A percentile compares a stretch with the other conserved stretches of the same genome.
These are phyloP conservation scores for Trichophyton verrucosum DNA, from an alignment of 2,329 filamentous ascomycete genomes.

Conservation along the genomic window DNA sequence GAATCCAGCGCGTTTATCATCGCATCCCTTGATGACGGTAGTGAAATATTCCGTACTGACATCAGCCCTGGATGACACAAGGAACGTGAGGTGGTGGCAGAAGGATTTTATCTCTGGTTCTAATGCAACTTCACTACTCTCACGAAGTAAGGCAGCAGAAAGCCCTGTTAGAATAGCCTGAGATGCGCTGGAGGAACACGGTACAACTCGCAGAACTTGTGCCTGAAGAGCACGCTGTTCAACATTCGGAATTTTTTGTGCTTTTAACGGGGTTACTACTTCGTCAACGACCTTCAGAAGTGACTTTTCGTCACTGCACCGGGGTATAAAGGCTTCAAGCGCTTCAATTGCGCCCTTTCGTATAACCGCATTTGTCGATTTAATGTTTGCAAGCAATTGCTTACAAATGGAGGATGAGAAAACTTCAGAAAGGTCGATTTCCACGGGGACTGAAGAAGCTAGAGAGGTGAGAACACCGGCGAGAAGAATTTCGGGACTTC, in stretches of 20 bases:
- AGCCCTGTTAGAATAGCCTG: constrained; percentile 56
- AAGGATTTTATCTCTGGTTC: constrained; percentile 63
- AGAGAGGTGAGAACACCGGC: constrained; percentile 65
- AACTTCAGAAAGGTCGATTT: constrained; percentile 64
- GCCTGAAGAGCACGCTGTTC: constrained; percentile 77
- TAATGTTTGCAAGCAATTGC: constrained; percentile 76
- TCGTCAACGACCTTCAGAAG: constrained; percentile 64
- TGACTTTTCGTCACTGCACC: constrained; percentile 45
- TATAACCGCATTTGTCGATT: constrained; percentile 72
- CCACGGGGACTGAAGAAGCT: constrained; percentile 53
- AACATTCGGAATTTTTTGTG: constrained; percentile 67
- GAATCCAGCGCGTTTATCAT: constrained; percentile 69
- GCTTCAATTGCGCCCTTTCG: constrained; percentile 62
- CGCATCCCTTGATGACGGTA: constrained; percentile 64
- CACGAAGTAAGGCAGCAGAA: constrained; percentile 59
- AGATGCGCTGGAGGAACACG: constrained; percentile 49
- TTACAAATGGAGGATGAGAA: constrained; percentile 65
- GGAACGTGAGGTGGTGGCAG: constrained; percentile 49
- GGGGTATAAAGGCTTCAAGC: constrained; percentile 57
- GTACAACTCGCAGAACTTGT: constrained; percentile 60
- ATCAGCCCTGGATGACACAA: constrained; percentile 48
- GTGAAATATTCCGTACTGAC: constrained; percentile 57
- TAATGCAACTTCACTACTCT: constrained; percentile 76
- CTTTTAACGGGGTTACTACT: constrained; percentile 64
- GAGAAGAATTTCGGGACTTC: constrained; percentile 81